These are phyloP conservation scores for Hypoxylon rickii DNA, from an alignment of 495 filamentous ascomycete species.

Conservation along the genomic window DNA sequence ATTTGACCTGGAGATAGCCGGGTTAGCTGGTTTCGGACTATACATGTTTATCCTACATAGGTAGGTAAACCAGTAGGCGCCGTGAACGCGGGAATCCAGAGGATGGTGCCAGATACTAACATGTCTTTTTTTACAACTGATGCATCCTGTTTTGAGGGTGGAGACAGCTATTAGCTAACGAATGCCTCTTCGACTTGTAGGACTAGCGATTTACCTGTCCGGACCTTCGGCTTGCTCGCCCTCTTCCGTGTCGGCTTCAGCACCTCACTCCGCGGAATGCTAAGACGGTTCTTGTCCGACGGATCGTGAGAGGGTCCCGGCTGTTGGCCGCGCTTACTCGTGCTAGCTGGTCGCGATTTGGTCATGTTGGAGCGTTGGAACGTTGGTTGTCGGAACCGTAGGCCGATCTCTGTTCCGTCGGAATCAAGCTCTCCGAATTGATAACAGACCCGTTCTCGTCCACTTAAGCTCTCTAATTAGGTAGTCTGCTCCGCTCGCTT, in stretches of 20 bases:
- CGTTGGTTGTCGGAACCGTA: constrained; percentile 1
- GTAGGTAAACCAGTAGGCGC: no score
- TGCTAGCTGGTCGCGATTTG: constrained; percentile 21
- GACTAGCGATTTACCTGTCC: constrained; percentile 25
- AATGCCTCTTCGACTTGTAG: constrained; percentile 1
- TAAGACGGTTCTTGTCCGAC: constrained; percentile 18
- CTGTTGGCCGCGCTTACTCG: constrained; percentile 18
- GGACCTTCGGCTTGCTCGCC: constrained; percentile 37
- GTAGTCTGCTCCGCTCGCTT: not conserved
- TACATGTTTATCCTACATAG: no score
- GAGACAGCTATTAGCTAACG: constrained; percentile 13
- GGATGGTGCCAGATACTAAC: constrained; percentile 14
- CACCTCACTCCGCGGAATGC: constrained; percentile 10
- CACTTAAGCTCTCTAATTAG: not conserved
- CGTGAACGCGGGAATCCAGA: no score
- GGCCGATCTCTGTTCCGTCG: no score
- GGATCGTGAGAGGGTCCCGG: constrained; percentile 24
- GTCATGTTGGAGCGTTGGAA: constrained; percentile 14
- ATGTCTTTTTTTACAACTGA: constrained; percentile 37
- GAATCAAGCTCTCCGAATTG: no score
- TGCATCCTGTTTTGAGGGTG: constrained; percentile 21
- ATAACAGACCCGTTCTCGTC: not conserved
- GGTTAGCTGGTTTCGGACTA: constrained; percentile 18
- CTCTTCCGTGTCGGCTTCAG: constrained; percentile 28
- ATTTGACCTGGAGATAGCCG: constrained; percentile 27